Conservation (phyloP, 2,329 filamentous ascomycete genomes). For the Drechslerella dactyloides region DNA sequence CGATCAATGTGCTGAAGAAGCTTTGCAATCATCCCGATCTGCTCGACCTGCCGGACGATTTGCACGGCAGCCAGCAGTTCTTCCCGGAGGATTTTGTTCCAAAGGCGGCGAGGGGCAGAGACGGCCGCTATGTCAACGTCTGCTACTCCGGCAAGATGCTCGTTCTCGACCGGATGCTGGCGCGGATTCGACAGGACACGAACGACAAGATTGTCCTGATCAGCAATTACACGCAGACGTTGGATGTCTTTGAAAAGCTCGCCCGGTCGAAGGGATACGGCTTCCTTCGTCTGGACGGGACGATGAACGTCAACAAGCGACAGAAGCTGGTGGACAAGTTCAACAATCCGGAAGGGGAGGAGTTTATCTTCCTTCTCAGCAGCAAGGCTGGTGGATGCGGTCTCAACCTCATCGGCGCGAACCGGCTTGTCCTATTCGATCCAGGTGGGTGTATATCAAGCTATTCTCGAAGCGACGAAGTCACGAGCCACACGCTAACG, state of each 20-base stretch:
- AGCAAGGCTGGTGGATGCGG: conserved; percentile 97
- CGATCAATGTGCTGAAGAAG: conserved; percentile 96
- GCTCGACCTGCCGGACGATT: conserved; percentile 78
- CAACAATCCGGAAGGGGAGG: conserved; percentile 86
- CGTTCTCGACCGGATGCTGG: conserved; percentile 96
- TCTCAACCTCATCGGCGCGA: conserved; percentile 92
- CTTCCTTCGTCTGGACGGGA: conserved; percentile 86
- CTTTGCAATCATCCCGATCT: conserved; percentile 98
- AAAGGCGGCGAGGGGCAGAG: conserved; percentile 80
- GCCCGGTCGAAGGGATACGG: conserved; percentile 87
- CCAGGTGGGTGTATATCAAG: conserved; percentile 65
- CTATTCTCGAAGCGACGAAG: no score
- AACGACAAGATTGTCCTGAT: conserved; percentile 99
- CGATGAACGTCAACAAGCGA: conserved; percentile 96
- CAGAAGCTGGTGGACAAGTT: conserved; percentile 98
- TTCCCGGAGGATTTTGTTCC: conserved; percentile 88
- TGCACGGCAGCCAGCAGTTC: conserved; percentile 82
- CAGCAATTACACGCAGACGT: conserved; percentile 95
- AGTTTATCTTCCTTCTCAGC: conserved; percentile 94
- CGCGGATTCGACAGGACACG: conserved; percentile 90
- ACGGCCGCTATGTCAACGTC: conserved; percentile 84
- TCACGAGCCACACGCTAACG: neutral
- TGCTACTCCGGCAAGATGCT: conserved; percentile 99
- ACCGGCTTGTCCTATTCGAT: conserved; percentile 93
- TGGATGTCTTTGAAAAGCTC: conserved; percentile 90